A percentile compares a stretch with the other conserved stretches of the same genome.
These are phyloP conservation scores for Escovopsis weberi DNA, from an alignment of 2,329 filamentous ascomycete genomes.

Conservation along the genomic window DNA sequence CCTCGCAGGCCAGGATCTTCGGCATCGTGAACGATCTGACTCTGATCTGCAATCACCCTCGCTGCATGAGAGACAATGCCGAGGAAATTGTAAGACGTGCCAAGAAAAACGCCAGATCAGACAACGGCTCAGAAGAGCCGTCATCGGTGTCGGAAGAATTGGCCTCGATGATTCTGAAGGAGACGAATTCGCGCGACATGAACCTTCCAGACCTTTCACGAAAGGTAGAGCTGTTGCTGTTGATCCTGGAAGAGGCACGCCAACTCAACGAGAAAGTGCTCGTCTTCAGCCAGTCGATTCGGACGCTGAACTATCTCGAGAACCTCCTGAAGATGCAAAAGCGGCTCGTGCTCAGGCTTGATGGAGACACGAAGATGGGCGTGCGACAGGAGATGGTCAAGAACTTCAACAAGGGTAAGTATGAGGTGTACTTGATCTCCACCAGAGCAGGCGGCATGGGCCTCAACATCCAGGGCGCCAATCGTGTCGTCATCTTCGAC, in stretches of 20 bases:
- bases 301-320: conserved; percentile 55
- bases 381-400: conserved; percentile 51
- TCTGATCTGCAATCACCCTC: conserved; percentile 38
- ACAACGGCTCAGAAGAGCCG: conserved; percentile 1
- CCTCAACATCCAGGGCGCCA: conserved; percentile 71
- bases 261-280: conserved; percentile 56
- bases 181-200: conserved; percentile 25
- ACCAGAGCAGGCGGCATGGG: conserved; percentile 72
- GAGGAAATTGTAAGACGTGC: conserved; percentile 5
- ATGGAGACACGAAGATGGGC: conserved; percentile 45
- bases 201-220: conserved; percentile 42
- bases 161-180: conserved; percentile 17
- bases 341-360: conserved; percentile 43
- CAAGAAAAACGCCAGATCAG: conserved; percentile 2
- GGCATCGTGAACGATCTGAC: conserved; percentile 23
- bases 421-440: conserved; percentile 63
- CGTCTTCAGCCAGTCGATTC: conserved; percentile 62
- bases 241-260: conserved; percentile 54
- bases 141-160: conserved; percentile 12
- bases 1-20: conserved; percentile 17
- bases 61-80: conserved; percentile 26
- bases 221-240: conserved; percentile 52
- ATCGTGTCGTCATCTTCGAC: conserved; percentile 76
- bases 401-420: conserved; percentile 46
- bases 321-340: conserved; percentile 34